phyloP scores from a whole-genome alignment of 352 stramenopile species.

The Blastocystis sp. region DNA sequence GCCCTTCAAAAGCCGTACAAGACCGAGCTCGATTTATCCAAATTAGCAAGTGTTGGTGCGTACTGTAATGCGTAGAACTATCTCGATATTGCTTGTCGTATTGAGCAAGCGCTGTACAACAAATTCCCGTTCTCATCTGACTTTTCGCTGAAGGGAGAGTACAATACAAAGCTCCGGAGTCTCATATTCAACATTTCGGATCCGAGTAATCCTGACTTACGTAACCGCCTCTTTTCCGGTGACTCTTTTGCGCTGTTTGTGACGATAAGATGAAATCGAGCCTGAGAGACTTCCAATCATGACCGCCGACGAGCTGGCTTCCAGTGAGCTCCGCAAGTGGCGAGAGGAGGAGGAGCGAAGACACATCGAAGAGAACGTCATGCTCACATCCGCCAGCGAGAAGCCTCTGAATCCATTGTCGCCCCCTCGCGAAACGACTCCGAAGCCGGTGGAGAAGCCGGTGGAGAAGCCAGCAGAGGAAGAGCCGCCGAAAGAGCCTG shows the following conservation, averaged over 20 bases:
- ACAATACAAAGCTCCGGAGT: constrained; percentile 44
- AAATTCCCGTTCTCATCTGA: constrained; percentile 31
- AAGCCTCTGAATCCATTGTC: neutral
- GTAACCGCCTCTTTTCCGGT: constrained; percentile 55
- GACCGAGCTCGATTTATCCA: constrained; percentile 24
- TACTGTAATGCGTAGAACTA: constrained; percentile 1
- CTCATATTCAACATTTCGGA: constrained; percentile 46
- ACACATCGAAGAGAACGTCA: constrained; percentile 63
- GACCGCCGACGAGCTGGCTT: constrained; percentile 42
- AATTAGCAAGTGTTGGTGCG: neutral
- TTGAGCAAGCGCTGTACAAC: constrained; percentile 70
- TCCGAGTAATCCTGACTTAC: constrained; percentile 45
- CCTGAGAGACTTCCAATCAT: constrained; percentile 57
- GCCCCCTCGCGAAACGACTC: neutral
- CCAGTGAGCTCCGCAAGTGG: constrained; percentile 38
- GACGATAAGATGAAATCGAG: constrained; percentile 27
- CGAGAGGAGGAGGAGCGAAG: constrained; percentile 60
- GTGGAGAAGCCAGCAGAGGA: neutral
- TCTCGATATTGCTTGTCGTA: constrained; percentile 45
- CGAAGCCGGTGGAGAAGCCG: neutral
- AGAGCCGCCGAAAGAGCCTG: neutral
- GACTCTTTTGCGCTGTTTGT: neutral
- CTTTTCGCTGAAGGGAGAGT: constrained; percentile 25
- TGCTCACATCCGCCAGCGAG: constrained; percentile 41
- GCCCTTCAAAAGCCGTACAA: constrained; percentile 3